These are phyloP conservation scores for Quercus dentata DNA, from an alignment of 306 rosid genomes.

Conservation along the genomic window DNA sequence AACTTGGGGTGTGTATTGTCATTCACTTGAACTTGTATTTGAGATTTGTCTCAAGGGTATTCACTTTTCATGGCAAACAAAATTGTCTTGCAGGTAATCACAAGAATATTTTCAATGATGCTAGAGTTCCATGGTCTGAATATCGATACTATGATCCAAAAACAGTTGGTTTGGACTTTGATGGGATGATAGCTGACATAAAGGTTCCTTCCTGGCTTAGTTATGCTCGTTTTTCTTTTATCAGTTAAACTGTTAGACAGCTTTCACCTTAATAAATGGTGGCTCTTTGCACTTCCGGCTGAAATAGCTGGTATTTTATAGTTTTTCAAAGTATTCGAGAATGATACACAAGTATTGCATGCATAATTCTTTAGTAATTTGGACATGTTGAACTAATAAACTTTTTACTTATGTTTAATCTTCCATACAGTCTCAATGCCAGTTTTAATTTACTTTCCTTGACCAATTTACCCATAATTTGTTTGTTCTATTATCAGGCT, in stretches of 20 bases:
- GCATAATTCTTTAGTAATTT: not conserved
- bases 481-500: conserved; percentile 39
- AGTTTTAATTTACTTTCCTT: not conserved
- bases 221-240: not conserved
- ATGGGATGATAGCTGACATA: conserved; percentile 89
- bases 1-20: conserved; percentile 76
- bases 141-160: conserved; percentile 86
- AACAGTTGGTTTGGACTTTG: conserved; percentile 99
- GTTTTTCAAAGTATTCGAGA: not conserved
- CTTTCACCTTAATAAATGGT: not conserved
- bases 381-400: not conserved
- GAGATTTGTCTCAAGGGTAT: conserved; percentile 18
- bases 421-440: not conserved
- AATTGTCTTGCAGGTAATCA: conserved; percentile 71
- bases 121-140: conserved; percentile 92
- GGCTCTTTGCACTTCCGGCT: not conserved
- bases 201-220: conserved; percentile 46
- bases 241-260: not conserved
- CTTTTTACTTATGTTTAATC: not conserved
- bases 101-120: conserved; percentile 93
- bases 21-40: conserved; percentile 9
- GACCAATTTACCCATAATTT: not conserved
- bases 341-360: not conserved
- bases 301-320: not conserved
- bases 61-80: not conserved